Evolutionary conservation across 176 grass and related monocot genomes (phyloP).

Genomic region (Pharus latifolius): DNA sequence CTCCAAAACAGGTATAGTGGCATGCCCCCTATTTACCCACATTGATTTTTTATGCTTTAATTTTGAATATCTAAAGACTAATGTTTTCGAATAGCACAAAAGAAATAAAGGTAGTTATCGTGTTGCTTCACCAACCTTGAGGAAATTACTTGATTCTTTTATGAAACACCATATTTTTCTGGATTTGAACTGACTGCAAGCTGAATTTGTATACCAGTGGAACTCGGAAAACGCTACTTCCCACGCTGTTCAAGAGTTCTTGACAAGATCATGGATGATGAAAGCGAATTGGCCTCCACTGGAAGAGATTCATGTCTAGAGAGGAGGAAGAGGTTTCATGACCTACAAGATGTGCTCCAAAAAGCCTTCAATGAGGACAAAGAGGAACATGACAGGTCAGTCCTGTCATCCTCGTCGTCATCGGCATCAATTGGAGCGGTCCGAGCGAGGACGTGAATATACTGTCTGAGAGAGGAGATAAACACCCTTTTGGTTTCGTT

Average conservation of each 20-base stretch:
- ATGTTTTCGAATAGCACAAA: too few species aligned
- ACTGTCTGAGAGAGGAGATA: not conserved
- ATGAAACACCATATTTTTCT: too few species aligned
- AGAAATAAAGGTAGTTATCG: too few species aligned
- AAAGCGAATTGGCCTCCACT: slow-evolving; percentile 20
- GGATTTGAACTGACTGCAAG: not conserved
- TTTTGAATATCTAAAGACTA: not conserved
- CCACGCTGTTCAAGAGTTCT: slow-evolving; percentile 60
- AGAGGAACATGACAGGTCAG: slow-evolving; percentile 35
- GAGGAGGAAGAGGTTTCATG: slow-evolving; percentile 45
- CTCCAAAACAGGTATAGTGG: slow-evolving; percentile 64
- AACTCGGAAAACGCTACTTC: slow-evolving; percentile 69
- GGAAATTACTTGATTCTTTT: too few species aligned
- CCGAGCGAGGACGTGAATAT: slow-evolving; percentile 17
- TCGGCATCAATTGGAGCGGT: slow-evolving; percentile 11
- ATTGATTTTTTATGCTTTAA: not conserved
- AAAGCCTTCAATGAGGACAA: slow-evolving; percentile 80
- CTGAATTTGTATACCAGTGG: slow-evolving; percentile 39
- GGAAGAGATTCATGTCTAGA: slow-evolving; percentile 27
- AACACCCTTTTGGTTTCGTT: not conserved
- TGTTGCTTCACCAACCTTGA: too few species aligned
- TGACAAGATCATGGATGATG: slow-evolving; percentile 67
- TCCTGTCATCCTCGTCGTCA: slow-evolving; percentile 30
- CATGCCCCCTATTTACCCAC: not conserved
- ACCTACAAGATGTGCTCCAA: slow-evolving; percentile 46